Evolutionary conservation across 2,329 filamentous ascomycete species (phyloP), one percentile per base, ranked within the genome.

Genomic region (Trematosphaeria pertusa): DNA sequence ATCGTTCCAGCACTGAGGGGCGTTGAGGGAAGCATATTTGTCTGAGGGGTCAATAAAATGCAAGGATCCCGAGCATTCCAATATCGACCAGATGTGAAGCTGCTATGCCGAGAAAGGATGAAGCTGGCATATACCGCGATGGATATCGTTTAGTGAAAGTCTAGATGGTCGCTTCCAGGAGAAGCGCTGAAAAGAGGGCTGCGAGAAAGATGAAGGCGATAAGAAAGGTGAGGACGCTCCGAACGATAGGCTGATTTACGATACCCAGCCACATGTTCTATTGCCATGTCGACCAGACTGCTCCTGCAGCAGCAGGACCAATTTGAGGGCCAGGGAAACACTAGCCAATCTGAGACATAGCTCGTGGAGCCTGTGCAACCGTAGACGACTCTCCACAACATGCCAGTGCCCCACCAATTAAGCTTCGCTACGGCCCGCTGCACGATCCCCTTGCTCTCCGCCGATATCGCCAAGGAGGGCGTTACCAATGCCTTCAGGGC

Each of bases 1-100:
- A 24, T 15, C 11, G 19, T 37, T n/a, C n/a, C n/a, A n/a, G n/a
- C n/a, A n/a, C n/a, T n/a, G n/a, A n/a, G 20, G 26, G 9, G 14
- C n/a, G 8, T 31, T 33, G 15, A 10, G 12, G 6, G 1, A n/a
- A 50, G 33, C 40, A 56, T 50, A 40, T 46, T 46, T 52, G 31
- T 35, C 19, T 50, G 40, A 48, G 52, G 50, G 43, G 43, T 40
- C 34, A 28, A 12, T 8, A 41, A 22, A 37, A 51, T 24, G 49
- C 42, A 48, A 56, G 46, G 46, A 56, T 17, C 3, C 20, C n/a
- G 21, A 18, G 31, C 52, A 56, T 56, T 56, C 52, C 52, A 36
- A 36, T 1, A 21, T 19, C 18, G 15, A 34, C 5, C 12, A 22
- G 19, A 15, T 22, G 5, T 17, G 31, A 19, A n/a, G 24, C 24